A percentile compares a stretch with the other conserved stretches of the same genome.
These are phyloP conservation scores for Trichosanthes cucumerina DNA, from an alignment of 306 rosid species.

Conservation along the genomic window DNA sequence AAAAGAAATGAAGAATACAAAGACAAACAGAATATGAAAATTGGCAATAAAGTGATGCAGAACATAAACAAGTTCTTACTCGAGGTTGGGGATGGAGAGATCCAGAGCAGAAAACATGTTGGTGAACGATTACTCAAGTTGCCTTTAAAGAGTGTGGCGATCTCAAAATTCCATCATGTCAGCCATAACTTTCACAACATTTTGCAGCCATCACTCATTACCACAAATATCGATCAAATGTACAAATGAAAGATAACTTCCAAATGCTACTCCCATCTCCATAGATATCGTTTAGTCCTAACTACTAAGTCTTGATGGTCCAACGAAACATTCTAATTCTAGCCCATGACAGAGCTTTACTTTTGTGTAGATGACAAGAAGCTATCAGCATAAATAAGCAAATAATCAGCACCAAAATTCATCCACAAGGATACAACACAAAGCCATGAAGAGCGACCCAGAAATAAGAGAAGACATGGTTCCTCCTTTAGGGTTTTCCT, in stretches of 20 bases:
- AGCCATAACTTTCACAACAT: background rate
- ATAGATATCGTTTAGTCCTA: background rate
- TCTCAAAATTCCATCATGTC: background rate
- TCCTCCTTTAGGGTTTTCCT: constrained; percentile 29
- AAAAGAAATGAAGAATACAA: background rate
- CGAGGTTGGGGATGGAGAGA: constrained; percentile 81
- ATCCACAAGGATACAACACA: constrained; percentile 75
- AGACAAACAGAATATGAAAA: background rate
- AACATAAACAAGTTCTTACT: constrained; percentile 50
- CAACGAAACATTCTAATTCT: background rate
- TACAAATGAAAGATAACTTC: background rate
- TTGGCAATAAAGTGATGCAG: constrained; percentile 47
- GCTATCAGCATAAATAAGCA: background rate
- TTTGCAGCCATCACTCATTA: background rate
- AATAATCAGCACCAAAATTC: background rate
- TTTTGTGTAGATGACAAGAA: background rate
- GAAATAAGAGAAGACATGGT: constrained; percentile 62
- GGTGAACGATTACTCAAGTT: background rate
- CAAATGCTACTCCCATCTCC: background rate
- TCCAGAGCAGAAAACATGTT: constrained; percentile 58
- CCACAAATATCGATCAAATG: background rate
- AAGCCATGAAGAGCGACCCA: constrained; percentile 83
- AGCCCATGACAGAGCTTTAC: background rate
- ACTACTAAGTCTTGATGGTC: background rate
- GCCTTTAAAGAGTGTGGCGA: background rate